Evolutionary conservation across 768 basidiomycete species (phyloP).

Genomic region (Tephrocybe sp.): DNA sequence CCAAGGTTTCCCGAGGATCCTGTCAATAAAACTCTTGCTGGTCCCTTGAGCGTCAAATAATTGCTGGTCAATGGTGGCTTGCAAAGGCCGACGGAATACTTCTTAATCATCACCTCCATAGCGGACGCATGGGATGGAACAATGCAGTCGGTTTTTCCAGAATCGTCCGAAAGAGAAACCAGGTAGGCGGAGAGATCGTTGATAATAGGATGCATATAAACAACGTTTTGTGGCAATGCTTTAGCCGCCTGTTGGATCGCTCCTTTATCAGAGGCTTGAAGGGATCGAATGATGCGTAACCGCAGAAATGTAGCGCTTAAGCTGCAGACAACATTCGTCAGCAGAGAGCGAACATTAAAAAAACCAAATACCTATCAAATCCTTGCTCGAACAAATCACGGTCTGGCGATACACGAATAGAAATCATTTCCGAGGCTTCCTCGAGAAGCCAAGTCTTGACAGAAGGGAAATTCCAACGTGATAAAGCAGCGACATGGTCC

Average conservation of each 20-base stretch:
- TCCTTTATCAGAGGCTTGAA: not conserved
- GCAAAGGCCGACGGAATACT: constrained; percentile 25
- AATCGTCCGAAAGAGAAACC: not conserved
- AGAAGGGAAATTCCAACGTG: too few relatives aligned
- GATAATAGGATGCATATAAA: constrained; percentile 42
- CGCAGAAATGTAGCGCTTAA: not conserved
- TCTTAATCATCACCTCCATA: constrained; percentile 34
- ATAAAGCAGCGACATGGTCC: too few relatives aligned
- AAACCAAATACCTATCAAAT: not conserved
- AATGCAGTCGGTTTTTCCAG: not conserved
- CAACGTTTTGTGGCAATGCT: constrained; percentile 31
- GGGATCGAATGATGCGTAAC: not conserved
- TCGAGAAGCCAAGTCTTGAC: too few relatives aligned
- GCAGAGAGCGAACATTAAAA: too few relatives aligned
- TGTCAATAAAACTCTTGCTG: constrained; percentile 18
- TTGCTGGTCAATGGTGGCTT: not conserved
- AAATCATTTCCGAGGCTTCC: too few relatives aligned
- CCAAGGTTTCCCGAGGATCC: constrained; percentile 25
- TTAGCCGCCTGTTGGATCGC: constrained; percentile 10
- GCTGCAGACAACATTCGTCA: not conserved
- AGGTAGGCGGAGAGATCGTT: constrained; percentile 7
- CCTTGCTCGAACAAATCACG: not conserved
- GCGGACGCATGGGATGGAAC: not conserved
- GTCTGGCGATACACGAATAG: too few relatives aligned
- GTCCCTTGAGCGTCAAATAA: not conserved